A percentile compares a stretch with the other conserved stretches of the same genome.
Evolutionary conservation across 345 rosid species (phyloP).

Genomic region (Lumnitzera littorea): DNA sequence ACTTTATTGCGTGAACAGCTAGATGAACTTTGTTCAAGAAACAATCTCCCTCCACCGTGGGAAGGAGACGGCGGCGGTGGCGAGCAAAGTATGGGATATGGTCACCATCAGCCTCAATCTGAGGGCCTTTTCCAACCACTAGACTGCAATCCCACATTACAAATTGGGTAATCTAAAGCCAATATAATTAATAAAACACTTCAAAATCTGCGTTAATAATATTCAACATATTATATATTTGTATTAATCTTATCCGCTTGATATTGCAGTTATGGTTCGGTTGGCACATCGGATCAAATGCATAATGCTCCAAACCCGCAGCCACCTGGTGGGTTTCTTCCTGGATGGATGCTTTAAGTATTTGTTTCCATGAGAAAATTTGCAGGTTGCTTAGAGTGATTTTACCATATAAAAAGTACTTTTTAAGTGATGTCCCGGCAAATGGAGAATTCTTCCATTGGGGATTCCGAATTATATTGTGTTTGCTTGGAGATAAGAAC

Average conservation of each 20-base stretch:
- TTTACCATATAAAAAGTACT: no score
- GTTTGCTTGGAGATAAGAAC: no score
- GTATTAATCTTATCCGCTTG: background rate
- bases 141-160: constrained; percentile 93
- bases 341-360: constrained; percentile 95
- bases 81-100: constrained; percentile 59
- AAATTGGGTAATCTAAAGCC: constrained; percentile 58
- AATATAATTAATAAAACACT: background rate
- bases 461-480: no score
- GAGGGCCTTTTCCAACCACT: constrained; percentile 70
- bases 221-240: no score
- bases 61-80: constrained; percentile 26
- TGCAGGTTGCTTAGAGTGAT: no score
- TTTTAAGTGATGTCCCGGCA: no score
- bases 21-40: constrained; percentile 59
- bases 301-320: constrained; percentile 32
- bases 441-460: no score
- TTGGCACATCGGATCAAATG: constrained; percentile 60
- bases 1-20: constrained; percentile 30
- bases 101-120: constrained; percentile 58
- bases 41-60: constrained; percentile 57
- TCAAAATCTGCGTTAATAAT: no score
- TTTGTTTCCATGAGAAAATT: background rate
- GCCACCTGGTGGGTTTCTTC: constrained; percentile 75
- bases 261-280: constrained; percentile 43